These are phyloP conservation scores for Capronia epimyces DNA, from an alignment of 2,329 filamentous ascomycete genomes.

Conservation along the genomic window DNA sequence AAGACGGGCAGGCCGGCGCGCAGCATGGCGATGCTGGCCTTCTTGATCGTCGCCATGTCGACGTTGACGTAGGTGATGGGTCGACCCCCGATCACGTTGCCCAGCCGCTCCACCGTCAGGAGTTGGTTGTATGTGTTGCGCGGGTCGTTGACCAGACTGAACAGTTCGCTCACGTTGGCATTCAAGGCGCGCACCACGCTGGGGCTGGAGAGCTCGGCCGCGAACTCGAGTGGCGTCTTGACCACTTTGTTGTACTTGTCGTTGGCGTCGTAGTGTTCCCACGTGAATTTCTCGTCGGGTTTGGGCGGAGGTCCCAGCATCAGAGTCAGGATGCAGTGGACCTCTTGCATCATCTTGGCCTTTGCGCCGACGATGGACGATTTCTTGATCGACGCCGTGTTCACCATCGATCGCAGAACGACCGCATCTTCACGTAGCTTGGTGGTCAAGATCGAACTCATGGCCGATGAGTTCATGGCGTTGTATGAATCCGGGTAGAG, in stretches of 20 bases:
- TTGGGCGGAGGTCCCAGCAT: conserved; percentile 73
- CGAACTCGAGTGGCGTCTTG: conserved; percentile 65
- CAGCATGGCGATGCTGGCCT: conserved; percentile 70
- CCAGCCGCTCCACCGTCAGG: conserved; percentile 70
- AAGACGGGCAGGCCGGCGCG: conserved; percentile 74
- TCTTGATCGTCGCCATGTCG: conserved; percentile 65
- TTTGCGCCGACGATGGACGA: conserved; percentile 51
- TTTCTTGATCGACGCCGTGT: conserved; percentile 38
- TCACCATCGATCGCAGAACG: conserved; percentile 57
- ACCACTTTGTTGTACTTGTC: conserved; percentile 59
- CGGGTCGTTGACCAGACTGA: conserved; percentile 81
- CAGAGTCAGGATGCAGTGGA: conserved; percentile 75
- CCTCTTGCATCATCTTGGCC: conserved; percentile 69
- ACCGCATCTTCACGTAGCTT: conserved; percentile 83
- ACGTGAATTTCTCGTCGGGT: conserved; percentile 64
- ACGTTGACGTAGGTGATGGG: conserved; percentile 80
- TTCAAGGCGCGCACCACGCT: conserved; percentile 54
- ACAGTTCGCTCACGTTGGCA: conserved; percentile 60
- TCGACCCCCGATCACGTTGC: conserved; percentile 73
- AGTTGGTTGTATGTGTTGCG: conserved; percentile 67
- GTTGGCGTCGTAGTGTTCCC: conserved; percentile 70
- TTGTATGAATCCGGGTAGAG: conserved; percentile 80
- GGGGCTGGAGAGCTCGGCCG: conserved; percentile 60
- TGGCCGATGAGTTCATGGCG: conserved; percentile 61
- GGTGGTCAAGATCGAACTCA: conserved; percentile 71